Evolutionary conservation across 495 filamentous ascomycete genomes (phyloP), one percentile per base, ranked within the genome.

Genomic region (Penicillium manginii): DNA sequence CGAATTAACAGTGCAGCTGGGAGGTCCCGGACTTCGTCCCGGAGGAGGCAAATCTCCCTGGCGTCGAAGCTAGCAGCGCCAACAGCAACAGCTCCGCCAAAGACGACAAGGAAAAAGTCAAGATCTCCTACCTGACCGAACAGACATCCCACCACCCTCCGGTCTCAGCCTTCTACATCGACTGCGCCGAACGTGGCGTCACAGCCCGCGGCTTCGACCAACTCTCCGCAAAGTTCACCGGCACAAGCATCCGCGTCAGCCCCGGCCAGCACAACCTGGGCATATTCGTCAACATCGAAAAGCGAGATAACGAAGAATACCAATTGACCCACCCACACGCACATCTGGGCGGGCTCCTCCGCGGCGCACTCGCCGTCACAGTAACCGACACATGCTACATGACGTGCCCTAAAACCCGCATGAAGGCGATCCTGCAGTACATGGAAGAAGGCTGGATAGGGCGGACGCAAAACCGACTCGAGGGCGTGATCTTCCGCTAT

Each of bases 111-210:
- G 64, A 86, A 83, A 78, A 80, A 19, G 83, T 93, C 63, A 86
- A 86, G 57, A 84, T 98, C 50, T 96, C 91, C 31, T 98, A 93
- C 65, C 77, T 98, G 61, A 98, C 94, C 6, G 94, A 98, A 72
- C 94, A 98, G 73, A 96, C 94, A n/a, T 97, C 93, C 7, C 94
- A 98, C 58, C 94, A 98, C 78, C 94, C 94, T 14, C 94, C 94
- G 12, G 93, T 98, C 61, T 97, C 93, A 46, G 94, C 94, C 2
- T 98, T 96, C 77, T 96, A 88, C 72, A 86, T 97, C 59, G 89
- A 92, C 71, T 98, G 94, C 65, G 91, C 92, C 0, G 91, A 94
- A 52, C 94, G 91, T 68, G 94, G 93, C 6, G 83, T 98, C 50
- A 86, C 86, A 26, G 96, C 94, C 17, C 84, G 89, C 53, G 94